Percentiles rank a stretch among this genome's conserved stretches.
Evolutionary conservation across 2,329 filamentous ascomycete species (phyloP).

Genomic region (Alternaria postmessia): DNA sequence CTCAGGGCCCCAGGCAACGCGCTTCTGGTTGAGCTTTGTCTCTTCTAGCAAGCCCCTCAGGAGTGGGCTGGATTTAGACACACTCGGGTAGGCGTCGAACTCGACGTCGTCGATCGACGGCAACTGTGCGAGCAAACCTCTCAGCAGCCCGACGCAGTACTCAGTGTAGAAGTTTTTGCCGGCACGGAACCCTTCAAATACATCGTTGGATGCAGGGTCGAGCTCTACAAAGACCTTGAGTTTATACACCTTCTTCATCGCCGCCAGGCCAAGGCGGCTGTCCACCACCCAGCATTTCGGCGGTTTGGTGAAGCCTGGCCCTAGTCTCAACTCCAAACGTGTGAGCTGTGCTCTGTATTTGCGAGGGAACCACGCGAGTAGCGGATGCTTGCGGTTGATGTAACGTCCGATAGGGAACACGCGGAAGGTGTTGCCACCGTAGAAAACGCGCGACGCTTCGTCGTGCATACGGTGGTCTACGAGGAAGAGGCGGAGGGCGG

Average conservation of each 20-base stretch:
- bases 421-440: constrained; percentile 61
- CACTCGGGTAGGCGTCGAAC: constrained; percentile 73
- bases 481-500: constrained; percentile 71
- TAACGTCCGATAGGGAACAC: constrained; percentile 63
- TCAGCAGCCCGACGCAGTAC: constrained; percentile 68
- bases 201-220: constrained; percentile 70
- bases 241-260: constrained; percentile 66
- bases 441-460: constrained; percentile 62
- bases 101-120: constrained; percentile 67
- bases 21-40: constrained; percentile 58
- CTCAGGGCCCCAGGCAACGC: constrained; percentile 72
- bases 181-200: constrained; percentile 73
- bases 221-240: constrained; percentile 75
- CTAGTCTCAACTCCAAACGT: constrained; percentile 73
- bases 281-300: constrained; percentile 76
- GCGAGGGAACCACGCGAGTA: constrained; percentile 71
- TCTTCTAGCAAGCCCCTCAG: constrained; percentile 67
- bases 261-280: constrained; percentile 67
- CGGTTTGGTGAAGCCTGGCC: constrained; percentile 75
- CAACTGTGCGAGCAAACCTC: constrained; percentile 64
- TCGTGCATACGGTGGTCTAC: constrained; percentile 61
- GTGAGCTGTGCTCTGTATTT: constrained; percentile 68
- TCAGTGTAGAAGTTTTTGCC: constrained; percentile 73
- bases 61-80: constrained; percentile 71
- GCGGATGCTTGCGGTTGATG: constrained; percentile 76